A percentile compares a stretch with the other conserved stretches of the same genome.
phyloP scores from a whole-genome alignment of 1,284 basidiomycete genomes.

The Vanrija sp. region DNA sequence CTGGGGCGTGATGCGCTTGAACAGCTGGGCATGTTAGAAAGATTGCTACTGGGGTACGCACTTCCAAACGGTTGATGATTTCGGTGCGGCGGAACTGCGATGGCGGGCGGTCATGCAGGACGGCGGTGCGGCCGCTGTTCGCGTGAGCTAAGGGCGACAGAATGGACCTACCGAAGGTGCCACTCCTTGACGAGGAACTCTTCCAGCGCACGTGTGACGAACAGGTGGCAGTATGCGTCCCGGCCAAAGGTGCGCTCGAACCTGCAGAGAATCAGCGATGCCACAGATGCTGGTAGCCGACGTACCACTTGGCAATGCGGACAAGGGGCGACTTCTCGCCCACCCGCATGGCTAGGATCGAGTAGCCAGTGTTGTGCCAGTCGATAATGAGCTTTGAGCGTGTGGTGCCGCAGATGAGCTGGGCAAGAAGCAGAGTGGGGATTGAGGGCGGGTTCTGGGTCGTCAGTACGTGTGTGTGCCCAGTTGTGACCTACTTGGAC shows the following conservation, averaged over 20 bases:
- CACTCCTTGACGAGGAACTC: conserved; percentile 68
- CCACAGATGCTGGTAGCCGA: neutral
- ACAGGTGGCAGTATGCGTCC: conserved; percentile 81
- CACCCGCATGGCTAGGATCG: conserved; percentile 79
- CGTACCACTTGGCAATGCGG: conserved; percentile 66
- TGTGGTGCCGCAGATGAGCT: conserved; percentile 63
- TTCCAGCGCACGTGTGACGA: conserved; percentile 87
- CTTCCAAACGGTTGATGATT: conserved; percentile 68
- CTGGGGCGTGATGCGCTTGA: conserved; percentile 53
- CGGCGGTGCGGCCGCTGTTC: conserved; percentile 66
- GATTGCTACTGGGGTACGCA: conserved; percentile 39
- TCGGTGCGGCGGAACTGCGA: conserved; percentile 68
- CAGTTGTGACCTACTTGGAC: conserved; percentile 66
- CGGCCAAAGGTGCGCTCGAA: conserved; percentile 76
- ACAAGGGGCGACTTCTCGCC: conserved; percentile 68
- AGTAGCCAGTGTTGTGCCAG: conserved; percentile 98
- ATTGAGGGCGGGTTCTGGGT: conserved; percentile 91
- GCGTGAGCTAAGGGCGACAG: conserved; percentile 14
- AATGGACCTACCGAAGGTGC: conserved; percentile 64
- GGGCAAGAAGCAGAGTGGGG: conserved; percentile 83
- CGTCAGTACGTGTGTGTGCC: neutral
- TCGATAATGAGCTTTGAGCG: conserved; percentile 89
- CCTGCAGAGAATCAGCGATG: conserved; percentile 51
- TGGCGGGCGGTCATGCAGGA: conserved; percentile 85
- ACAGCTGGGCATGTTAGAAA: conserved; percentile 52